phyloP scores from a whole-genome alignment of 257 asterid species.

The Marsdenia floribunda region DNA sequence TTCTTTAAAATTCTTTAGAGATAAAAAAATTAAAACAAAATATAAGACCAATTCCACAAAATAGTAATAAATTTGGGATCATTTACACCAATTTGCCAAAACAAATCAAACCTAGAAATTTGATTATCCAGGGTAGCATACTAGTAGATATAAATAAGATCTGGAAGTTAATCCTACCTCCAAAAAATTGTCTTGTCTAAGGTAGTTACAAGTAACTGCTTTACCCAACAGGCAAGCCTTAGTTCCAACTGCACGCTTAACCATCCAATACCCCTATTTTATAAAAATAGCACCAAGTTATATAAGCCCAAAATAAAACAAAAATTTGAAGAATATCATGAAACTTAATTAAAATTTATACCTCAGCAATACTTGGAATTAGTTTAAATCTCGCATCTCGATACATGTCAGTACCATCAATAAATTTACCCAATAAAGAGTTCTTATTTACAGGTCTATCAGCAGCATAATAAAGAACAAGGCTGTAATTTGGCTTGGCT shows the following conservation, averaged over 20 bases:
- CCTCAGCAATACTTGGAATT: constrained; percentile 97
- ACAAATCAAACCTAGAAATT: not conserved
- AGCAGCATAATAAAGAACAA: constrained; percentile 89
- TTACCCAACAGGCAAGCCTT: constrained; percentile 96
- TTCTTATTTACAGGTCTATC: constrained; percentile 72
- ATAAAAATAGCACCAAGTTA: not conserved
- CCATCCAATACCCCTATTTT: constrained; percentile 98
- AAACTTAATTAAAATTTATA: constrained; percentile 18
- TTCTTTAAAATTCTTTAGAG: no score
- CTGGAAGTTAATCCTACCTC: constrained; percentile 53
- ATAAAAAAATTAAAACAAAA: no score
- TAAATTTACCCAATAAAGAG: constrained; percentile 77
- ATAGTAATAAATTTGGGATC: not conserved
- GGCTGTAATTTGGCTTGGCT: constrained; percentile 91
- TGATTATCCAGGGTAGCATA: not conserved
- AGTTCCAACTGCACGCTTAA: constrained; percentile 97
- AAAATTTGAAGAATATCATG: not conserved
- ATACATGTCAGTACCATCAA: constrained; percentile 78
- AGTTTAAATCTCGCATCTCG: constrained; percentile 97
- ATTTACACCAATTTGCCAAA: not conserved
- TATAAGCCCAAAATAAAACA: not conserved
- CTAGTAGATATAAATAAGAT: not conserved
- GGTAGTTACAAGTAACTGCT: constrained; percentile 91
- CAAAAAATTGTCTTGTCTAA: constrained; percentile 90
- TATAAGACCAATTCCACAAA: no score